A percentile compares a stretch with the other conserved stretches of the same genome.
phyloP scores from a whole-genome alignment of 2,329 filamentous ascomycete species.

The Pseudogymnoascus sp. region DNA sequence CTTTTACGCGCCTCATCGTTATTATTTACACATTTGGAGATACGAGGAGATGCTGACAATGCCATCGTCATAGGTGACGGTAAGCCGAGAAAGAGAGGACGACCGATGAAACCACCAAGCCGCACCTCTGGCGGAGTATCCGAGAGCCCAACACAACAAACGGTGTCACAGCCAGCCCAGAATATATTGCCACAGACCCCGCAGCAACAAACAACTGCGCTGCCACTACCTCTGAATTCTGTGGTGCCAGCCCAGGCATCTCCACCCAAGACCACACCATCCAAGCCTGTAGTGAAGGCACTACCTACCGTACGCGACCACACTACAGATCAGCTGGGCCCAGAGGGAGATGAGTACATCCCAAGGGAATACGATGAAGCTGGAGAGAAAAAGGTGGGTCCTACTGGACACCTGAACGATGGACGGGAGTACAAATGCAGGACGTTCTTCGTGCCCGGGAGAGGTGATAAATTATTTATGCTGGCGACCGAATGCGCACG shows the following conservation, averaged over 20 bases:
- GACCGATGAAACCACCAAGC: constrained; percentile 27
- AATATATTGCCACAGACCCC: constrained; percentile 47
- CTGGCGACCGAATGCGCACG: constrained; percentile 94
- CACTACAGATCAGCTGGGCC: constrained; percentile 88
- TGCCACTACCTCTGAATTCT: constrained; percentile 26
- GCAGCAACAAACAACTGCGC: constrained; percentile 34
- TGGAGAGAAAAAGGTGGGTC: constrained; percentile 87
- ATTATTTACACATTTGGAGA: neutral
- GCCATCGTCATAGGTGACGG: constrained; percentile 33
- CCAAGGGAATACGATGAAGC: constrained; percentile 88
- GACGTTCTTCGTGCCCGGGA: constrained; percentile 85
- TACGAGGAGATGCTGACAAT: constrained; percentile 9
- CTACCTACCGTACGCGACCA: constrained; percentile 93
- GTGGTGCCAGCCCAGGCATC: constrained; percentile 42
- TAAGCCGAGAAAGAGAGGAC: constrained; percentile 33
- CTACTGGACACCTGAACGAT: constrained; percentile 73
- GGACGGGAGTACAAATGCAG: constrained; percentile 84
- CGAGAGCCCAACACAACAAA: constrained; percentile 50
- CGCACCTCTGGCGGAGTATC: constrained; percentile 44
- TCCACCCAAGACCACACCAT: constrained; percentile 73
- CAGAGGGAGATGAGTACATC: constrained; percentile 87
- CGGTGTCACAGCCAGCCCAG: constrained; percentile 39
- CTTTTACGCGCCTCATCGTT: neutral
- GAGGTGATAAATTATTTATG: constrained; percentile 96
- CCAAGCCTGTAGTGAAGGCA: constrained; percentile 82